Base-by-base conservation (phyloP, 345 rosid species). In the Barbarea vulgaris region DNA sequence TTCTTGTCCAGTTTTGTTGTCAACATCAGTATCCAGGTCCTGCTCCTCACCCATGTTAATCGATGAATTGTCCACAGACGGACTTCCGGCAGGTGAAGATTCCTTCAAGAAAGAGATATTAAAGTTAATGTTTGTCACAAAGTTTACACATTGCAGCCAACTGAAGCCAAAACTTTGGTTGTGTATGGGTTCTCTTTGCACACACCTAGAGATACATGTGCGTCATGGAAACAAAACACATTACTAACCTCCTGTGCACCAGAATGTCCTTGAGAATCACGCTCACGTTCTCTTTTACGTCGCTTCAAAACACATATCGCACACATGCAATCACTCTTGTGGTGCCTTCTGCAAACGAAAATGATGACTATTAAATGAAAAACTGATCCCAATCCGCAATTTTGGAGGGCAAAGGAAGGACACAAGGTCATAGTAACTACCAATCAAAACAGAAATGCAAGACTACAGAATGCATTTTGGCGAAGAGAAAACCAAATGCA, bases 271-370 rank as follows among this genome's bases (percentile, higher is more conserved):
- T 83, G 84, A 77, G 82, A 82, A 67, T 83, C 74, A 55, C 79
- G 91, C 82, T 93, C 93, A 22, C 97, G 93, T 81, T 92, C 97
- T 79, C 88, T 87, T 81, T 93, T 90, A 41, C 91, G 96, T 59
- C 97, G 86, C 84, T 90, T 90, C 56, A 95, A 79, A 70, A 90
- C 83, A 71, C 97, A 95, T 73, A 95, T 75, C 14, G 99, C 99
- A 81, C 99, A 95, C 84, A 95, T 83, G 72, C 99, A 95, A 85
- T 92, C 94, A 53, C 77, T 84, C 83, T 95, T 95, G 79, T 95
- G 99, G 68, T 89, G 93, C 76, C 97, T 85, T 78, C 97, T 95
- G 87, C 82, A 85, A 65, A 57, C 22, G 28, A 57, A 15, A 71
- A 59, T 33, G 11, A 62, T 24, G 41, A 62, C 51, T 69, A 53